Base-by-base conservation (phyloP, 2,329 filamentous ascomycete species). In the Calonectria fujianensis region DNA sequence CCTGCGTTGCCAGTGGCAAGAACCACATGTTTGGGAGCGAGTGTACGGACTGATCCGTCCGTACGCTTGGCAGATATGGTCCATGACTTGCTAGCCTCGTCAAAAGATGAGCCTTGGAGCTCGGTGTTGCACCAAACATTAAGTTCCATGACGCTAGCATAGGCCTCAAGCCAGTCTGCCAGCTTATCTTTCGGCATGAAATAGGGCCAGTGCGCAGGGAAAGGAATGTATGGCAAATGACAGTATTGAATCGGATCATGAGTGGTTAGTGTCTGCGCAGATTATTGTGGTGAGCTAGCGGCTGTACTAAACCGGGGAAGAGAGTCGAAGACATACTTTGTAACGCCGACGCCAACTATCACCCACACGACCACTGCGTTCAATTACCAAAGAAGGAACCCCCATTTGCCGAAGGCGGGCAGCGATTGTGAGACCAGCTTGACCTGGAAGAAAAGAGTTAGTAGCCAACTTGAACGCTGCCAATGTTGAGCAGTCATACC, bases 261-360 rank as follows among this genome's bases (percentile, higher is more conserved):
- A 59, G 76, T 78, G 9, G 68, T 78, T 13, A 79, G 79, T 9
- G 80, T 81, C 73, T 82, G 70, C 11, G 27, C 3, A 14, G 13
- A 29, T 27, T 9, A 24, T 27, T n/a, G n/a, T 10, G n/a, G n/a
- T 61, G 41, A 41, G 57, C 24, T 2, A 7, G 3, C 5, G 13
- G 13, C 6, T 10, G 24, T 24, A 24, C 18, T 8, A 11, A 31
- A 0, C n/a, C 41, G 51, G 52, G 29, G 8, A 16, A 13, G 2
- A 14, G 2, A 4, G 0, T 3, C 7, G 31, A 13, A n/a, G n/a
- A 57, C 35, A 10, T 1, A 70, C 69, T 14, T 85, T 82, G 74
- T 90, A 90, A n/a, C 89, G 84, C 20, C 86, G 84, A 4, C 87
- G 81, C 89, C 89, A 90, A 65, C 88, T 88, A 74, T 89, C 88